A percentile compares a stretch with the other conserved stretches of the same genome.
phyloP scores from a whole-genome alignment of 164 flowering plant species.

The Kingdonia uniflora region DNA sequence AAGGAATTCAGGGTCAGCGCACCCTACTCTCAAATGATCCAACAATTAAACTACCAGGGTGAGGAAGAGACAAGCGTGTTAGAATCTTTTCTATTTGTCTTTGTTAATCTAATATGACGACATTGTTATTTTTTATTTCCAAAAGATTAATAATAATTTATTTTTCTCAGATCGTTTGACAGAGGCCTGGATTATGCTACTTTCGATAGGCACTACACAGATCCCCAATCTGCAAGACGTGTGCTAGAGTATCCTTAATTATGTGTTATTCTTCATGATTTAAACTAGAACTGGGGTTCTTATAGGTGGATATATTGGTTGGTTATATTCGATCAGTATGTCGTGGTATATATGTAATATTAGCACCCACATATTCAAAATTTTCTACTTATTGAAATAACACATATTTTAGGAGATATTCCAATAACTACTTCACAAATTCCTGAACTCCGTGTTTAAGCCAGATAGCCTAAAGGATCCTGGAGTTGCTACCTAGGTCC shows the following conservation, averaged over 20 bases:
- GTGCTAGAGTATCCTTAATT: slow-evolving; percentile 70
- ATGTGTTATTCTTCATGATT: slow-evolving; percentile 3
- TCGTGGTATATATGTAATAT: neutral
- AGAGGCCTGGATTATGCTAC: slow-evolving; percentile 60
- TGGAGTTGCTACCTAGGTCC: no score
- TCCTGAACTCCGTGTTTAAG: no score
- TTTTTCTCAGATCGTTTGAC: slow-evolving; percentile 62
- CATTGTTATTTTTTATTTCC: neutral
- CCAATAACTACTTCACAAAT: no score
- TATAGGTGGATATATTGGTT: neutral
- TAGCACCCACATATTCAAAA: no score
- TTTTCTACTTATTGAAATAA: no score
- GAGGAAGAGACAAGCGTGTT: no score
- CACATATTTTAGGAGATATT: no score
- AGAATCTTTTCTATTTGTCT: slow-evolving; percentile 1
- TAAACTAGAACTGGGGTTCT: neutral
- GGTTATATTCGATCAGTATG: slow-evolving; percentile 5
- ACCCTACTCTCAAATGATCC: slow-evolving; percentile 59
- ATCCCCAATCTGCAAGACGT: slow-evolving; percentile 38
- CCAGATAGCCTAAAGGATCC: no score
- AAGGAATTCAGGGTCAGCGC: slow-evolving; percentile 71
- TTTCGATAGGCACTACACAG: slow-evolving; percentile 26
- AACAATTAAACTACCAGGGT: slow-evolving; percentile 67
- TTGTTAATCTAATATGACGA: neutral
- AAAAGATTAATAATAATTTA: slow-evolving; percentile 4